Percentiles rank a stretch among this genome's conserved stretches.
phyloP scores from a whole-genome alignment of 2,329 filamentous ascomycete genomes.

The Aspergillus intermedius region DNA sequence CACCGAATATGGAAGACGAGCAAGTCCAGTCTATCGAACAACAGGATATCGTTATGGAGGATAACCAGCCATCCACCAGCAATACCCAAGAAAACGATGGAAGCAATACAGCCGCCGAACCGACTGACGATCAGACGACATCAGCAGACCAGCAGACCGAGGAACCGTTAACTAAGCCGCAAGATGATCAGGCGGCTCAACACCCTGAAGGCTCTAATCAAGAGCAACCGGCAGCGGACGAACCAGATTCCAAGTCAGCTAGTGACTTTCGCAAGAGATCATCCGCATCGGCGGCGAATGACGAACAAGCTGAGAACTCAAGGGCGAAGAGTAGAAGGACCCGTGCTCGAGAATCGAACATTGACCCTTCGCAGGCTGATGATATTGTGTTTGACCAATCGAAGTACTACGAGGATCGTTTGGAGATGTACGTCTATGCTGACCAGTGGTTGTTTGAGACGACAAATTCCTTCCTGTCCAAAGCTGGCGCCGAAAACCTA shows the following conservation, averaged over 20 bases:
- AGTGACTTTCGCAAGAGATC: slow-evolving; percentile 52
- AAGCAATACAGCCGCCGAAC: slow-evolving; percentile 9
- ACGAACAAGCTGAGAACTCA: slow-evolving; percentile 51
- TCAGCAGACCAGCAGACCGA: slow-evolving; percentile 31
- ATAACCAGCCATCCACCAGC: slow-evolving; percentile 4
- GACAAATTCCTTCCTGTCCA: slow-evolving; percentile 46
- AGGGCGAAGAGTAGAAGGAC: slow-evolving; percentile 56
- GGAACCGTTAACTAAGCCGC: slow-evolving; percentile 31
- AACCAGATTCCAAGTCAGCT: slow-evolving; percentile 28
- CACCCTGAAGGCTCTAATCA: slow-evolving; percentile 13
- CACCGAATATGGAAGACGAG: slow-evolving; percentile 5
- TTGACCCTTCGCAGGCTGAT: slow-evolving; percentile 42
- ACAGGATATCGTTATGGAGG: slow-evolving; percentile 12
- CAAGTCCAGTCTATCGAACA: slow-evolving; percentile 4
- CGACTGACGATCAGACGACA: slow-evolving; percentile 24
- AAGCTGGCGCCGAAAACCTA: slow-evolving; percentile 43
- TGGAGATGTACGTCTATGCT: slow-evolving; percentile 48
- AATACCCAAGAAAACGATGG: slow-evolving; percentile 8
- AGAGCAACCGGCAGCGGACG: slow-evolving; percentile 20
- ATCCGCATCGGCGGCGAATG: slow-evolving; percentile 52
- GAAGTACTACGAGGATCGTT: slow-evolving; percentile 50
- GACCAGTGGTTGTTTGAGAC: slow-evolving; percentile 54
- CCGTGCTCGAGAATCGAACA: slow-evolving; percentile 52
- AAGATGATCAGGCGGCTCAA: slow-evolving; percentile 25
- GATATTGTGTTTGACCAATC: slow-evolving; percentile 46